Percentiles rank a stretch among this genome's conserved stretches.
These are phyloP conservation scores for Blastobotrys capitulatus DNA, from an alignment of 1,139 yeast genomes.

Conservation along the genomic window DNA sequence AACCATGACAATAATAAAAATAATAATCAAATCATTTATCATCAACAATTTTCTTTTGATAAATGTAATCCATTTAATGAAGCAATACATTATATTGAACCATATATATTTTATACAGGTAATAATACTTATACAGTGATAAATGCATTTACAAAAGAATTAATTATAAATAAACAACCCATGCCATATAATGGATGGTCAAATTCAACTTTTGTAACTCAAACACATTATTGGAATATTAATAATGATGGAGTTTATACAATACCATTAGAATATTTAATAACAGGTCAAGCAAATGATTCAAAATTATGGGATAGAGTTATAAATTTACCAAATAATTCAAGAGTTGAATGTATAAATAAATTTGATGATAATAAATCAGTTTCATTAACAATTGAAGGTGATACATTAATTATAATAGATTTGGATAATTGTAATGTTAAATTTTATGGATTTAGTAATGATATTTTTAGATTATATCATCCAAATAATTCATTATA, in stretches of 20 bases:
- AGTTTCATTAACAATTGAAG: constrained; percentile 2
- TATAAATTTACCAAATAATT: neutral
- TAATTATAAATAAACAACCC: neutral
- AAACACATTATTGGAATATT: constrained; percentile 3
- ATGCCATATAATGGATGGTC: neutral
- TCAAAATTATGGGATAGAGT: neutral
- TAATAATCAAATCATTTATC: neutral
- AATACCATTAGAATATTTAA: neutral
- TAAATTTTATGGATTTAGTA: neutral
- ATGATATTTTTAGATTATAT: neutral
- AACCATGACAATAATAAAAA: too few species aligned
- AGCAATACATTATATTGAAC: constrained; percentile 1
- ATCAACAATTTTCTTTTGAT: neutral
- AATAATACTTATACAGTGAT: neutral
- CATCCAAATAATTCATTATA: neutral
- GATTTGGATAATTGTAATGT: neutral
- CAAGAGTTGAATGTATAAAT: constrained; percentile 3
- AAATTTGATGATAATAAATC: neutral
- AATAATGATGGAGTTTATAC: neutral
- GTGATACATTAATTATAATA: constrained; percentile 1
- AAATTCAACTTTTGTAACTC: constrained; percentile 1
- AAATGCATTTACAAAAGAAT: neutral
- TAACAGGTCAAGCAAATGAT: neutral
- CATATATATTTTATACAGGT: neutral
- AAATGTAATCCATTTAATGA: constrained; percentile 4